Percentiles rank a stretch among this genome's conserved stretches.
Evolutionary conservation across 1,139 yeast species (phyloP).

Genomic region (Lodderomyces parapsilosis): DNA sequence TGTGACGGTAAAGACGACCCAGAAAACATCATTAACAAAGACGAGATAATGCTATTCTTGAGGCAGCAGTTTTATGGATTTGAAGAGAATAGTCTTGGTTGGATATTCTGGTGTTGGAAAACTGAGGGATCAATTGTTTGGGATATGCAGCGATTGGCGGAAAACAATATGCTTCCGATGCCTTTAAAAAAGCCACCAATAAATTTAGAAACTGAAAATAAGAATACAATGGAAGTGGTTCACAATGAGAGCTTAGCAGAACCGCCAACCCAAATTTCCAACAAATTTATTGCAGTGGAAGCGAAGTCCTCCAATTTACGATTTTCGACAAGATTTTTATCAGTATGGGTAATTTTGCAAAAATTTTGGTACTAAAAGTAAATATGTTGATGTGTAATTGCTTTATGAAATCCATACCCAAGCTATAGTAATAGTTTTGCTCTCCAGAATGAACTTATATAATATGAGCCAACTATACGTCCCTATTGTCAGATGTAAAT

Average conservation of each 20-base stretch:
- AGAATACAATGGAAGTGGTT: not conserved
- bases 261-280: not conserved
- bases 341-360: not conserved
- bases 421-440: no score
- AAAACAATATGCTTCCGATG: constrained; percentile 10
- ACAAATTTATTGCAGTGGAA: not conserved
- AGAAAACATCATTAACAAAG: constrained; percentile 11
- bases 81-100: constrained; percentile 18
- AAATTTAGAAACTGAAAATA: not conserved
- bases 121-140: constrained; percentile 24
- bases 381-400: not conserved
- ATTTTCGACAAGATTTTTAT: not conserved
- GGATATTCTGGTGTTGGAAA: constrained; percentile 28
- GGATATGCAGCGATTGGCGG: constrained; percentile 19
- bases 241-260: not conserved
- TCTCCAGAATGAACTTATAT: no score
- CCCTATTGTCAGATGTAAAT: no score
- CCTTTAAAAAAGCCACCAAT: constrained; percentile 6
- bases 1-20: constrained; percentile 21
- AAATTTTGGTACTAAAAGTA: not conserved
- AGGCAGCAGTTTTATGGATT: constrained; percentile 21
- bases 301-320: not conserved
- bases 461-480: no score
- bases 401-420: no score
- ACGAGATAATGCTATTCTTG: constrained; percentile 19